phyloP scores from a whole-genome alignment of 2,329 filamentous ascomycete species.

The Beauveria australis region DNA sequence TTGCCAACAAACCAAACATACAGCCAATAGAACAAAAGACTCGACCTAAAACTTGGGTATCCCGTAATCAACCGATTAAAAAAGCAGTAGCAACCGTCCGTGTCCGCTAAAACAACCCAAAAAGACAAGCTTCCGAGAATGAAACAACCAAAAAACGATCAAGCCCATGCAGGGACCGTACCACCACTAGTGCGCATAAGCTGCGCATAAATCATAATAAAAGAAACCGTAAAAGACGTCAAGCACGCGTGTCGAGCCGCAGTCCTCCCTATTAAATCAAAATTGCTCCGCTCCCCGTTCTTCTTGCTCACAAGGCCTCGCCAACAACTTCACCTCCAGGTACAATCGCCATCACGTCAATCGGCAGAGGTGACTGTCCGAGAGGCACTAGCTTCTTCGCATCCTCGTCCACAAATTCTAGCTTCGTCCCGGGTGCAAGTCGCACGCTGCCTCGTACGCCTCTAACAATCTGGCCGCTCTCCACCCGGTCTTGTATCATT shows the following conservation, averaged over 20 bases:
- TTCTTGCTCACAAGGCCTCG: slow-evolving; percentile 16
- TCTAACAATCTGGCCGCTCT: slow-evolving; percentile 63
- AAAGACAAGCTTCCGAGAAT: not conserved
- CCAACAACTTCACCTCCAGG: slow-evolving; percentile 18
- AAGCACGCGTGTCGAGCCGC: not conserved
- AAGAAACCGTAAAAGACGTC: not conserved
- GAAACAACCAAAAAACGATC: not conserved
- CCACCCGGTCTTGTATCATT: slow-evolving; percentile 87
- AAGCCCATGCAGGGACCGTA: not conserved
- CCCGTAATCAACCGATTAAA: slow-evolving; percentile 9
- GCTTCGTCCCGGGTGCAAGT: slow-evolving; percentile 39
- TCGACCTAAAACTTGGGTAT: slow-evolving; percentile 8
- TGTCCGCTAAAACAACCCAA: slow-evolving; percentile 6
- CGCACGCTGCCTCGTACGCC: slow-evolving; percentile 59
- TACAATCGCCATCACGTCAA: slow-evolving; percentile 7
- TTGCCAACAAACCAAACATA: not conserved
- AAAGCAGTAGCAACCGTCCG: slow-evolving; percentile 1
- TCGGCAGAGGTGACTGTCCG: slow-evolving; percentile 28
- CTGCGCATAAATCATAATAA: not conserved
- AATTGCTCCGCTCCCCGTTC: not conserved
- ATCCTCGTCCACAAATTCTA: slow-evolving; percentile 26
- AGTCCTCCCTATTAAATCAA: not conserved
- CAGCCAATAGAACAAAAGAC: not conserved
- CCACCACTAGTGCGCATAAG: not conserved
- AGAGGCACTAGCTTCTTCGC: slow-evolving; percentile 30